These are phyloP conservation scores for Yarrowia bubula DNA, from an alignment of 805 yeast genomes.

Conservation along the genomic window DNA sequence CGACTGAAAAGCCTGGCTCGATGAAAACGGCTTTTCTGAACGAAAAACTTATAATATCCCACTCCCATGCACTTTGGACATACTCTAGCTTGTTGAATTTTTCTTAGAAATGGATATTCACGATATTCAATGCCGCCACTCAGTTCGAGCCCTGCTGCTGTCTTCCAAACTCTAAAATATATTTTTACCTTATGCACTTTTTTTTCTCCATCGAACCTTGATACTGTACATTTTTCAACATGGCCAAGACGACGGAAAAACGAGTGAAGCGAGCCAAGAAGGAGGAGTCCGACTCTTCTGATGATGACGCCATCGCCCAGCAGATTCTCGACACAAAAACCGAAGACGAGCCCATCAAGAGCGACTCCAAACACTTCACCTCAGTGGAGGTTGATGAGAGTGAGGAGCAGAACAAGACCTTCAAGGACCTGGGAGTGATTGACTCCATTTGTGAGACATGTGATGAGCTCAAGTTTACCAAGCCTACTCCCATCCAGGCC, in stretches of 20 bases:
- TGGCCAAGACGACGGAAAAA: slow-evolving; percentile 7
- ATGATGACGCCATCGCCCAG: slow-evolving; percentile 15
- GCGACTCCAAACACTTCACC: slow-evolving; percentile 21
- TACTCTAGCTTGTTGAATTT: no score
- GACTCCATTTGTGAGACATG: slow-evolving; percentile 67
- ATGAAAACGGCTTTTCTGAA: no score
- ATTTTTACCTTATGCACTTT: neutral
- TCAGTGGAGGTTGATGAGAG: slow-evolving; percentile 26
- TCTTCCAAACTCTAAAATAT: neutral
- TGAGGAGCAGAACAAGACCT: slow-evolving; percentile 31
- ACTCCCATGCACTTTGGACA: no score
- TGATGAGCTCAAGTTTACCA: slow-evolving; percentile 65
- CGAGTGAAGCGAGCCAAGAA: slow-evolving; percentile 13
- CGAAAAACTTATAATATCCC: no score
- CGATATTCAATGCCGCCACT: no score
- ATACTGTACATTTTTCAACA: neutral
- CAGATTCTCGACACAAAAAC: slow-evolving; percentile 12
- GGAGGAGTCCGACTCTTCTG: neutral
- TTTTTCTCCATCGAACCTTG: slow-evolving; percentile 18
- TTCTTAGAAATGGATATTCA: no score
- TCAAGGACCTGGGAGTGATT: slow-evolving; percentile 40
- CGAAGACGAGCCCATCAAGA: slow-evolving; percentile 23
- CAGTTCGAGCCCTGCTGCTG: no score
- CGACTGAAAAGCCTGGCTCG: no score
- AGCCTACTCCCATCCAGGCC: slow-evolving; percentile 92